Evolutionary conservation across 2,329 filamentous ascomycete genomes (phyloP).

Genomic region (Chrysoporthe deuterocubensis): DNA sequence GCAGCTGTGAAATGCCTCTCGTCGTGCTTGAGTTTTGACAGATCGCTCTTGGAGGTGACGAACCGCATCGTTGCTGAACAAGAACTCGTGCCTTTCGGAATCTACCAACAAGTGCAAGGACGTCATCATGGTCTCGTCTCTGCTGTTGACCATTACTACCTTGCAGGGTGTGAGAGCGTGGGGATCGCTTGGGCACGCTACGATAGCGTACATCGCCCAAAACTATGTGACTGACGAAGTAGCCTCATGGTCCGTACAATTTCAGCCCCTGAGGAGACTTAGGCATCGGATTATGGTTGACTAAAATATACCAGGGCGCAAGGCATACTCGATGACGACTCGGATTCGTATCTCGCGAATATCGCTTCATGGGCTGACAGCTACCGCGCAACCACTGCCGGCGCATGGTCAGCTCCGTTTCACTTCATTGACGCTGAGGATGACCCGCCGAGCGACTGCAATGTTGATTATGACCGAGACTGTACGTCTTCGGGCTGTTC

Average conservation of each 20-base stretch:
- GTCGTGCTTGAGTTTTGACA: not conserved
- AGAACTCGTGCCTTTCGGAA: not conserved
- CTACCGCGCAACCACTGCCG: constrained; percentile 50
- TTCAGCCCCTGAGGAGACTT: not conserved
- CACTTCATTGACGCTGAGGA: constrained; percentile 62
- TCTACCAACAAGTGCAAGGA: not conserved
- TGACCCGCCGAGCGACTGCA: constrained; percentile 51
- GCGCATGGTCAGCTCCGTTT: constrained; percentile 49
- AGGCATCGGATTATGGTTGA: no score
- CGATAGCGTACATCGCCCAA: constrained; percentile 44
- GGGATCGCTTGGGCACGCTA: constrained; percentile 42
- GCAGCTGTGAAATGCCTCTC: not conserved
- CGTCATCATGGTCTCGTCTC: not conserved
- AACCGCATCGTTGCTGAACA: not conserved
- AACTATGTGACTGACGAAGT: constrained; percentile 42
- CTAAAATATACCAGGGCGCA: constrained; percentile 34
- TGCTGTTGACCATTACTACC: constrained; percentile 23
- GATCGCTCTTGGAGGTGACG: not conserved
- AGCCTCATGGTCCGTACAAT: constrained; percentile 30
- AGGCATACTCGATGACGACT: constrained; percentile 37
- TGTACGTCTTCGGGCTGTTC: constrained; percentile 50
- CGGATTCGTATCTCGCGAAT: constrained; percentile 41
- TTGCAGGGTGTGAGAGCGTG: constrained; percentile 26
- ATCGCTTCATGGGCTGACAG: constrained; percentile 56
- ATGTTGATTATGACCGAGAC: constrained; percentile 48